A percentile compares a stretch with the other conserved stretches of the same genome.
phyloP scores from a whole-genome alignment of 140 eudicot genomes.

The Ambrosia hybrid region DNA sequence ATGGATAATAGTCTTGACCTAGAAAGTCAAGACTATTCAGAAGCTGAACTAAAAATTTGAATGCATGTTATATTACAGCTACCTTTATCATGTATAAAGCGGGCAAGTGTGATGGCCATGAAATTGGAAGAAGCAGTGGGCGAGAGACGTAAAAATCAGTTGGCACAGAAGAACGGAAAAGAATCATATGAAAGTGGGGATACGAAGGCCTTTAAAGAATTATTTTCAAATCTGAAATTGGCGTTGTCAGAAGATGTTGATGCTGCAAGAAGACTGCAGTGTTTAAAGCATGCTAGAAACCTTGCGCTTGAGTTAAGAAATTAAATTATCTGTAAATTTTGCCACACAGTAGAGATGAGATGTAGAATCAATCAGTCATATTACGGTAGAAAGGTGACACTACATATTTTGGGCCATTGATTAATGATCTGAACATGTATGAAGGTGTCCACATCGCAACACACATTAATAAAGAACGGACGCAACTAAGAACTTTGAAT shows the following conservation, averaged over 20 bases:
- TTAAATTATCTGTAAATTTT: too few species aligned
- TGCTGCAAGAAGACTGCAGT: slow-evolving; percentile 32
- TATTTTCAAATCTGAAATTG: slow-evolving; percentile 39
- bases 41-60: neutral
- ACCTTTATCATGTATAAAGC: slow-evolving; percentile 68
- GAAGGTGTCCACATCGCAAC: too few species aligned
- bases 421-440: too few species aligned
- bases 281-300: slow-evolving; percentile 53
- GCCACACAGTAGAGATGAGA: too few species aligned
- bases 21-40: neutral
- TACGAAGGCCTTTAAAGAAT: slow-evolving; percentile 21
- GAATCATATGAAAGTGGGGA: slow-evolving; percentile 21
- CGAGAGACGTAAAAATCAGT: slow-evolving; percentile 33
- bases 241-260: slow-evolving; percentile 38
- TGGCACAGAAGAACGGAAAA: slow-evolving; percentile 10
- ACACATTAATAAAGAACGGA: too few species aligned
- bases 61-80: slow-evolving; percentile 46
- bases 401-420: too few species aligned
- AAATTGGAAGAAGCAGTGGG: slow-evolving; percentile 59
- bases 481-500: too few species aligned
- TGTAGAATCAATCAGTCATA: too few species aligned
- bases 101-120: slow-evolving; percentile 71
- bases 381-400: too few species aligned
- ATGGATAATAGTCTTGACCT: neutral
- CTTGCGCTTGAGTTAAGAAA: slow-evolving; percentile 44